Evolutionary conservation across 441 rosid species (phyloP).

Genomic region (Raphanus hybrid): DNA sequence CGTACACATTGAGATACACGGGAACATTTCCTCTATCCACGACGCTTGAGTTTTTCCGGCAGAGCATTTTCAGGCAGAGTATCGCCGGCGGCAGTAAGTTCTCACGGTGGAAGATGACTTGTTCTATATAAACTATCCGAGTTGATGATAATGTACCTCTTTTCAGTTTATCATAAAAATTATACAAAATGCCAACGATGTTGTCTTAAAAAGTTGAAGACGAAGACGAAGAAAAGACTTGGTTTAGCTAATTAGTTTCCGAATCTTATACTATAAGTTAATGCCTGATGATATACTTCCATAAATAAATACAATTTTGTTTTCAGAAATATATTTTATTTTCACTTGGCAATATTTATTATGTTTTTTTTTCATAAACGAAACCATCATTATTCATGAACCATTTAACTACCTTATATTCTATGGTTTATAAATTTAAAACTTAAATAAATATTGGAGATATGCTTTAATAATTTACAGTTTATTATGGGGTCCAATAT

Average conservation of each 20-base stretch:
- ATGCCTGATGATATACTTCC: constrained; percentile 17
- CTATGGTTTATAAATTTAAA: constrained; percentile 4
- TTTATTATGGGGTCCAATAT: constrained; percentile 41
- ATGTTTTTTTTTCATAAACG: constrained; percentile 11
- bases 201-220: constrained; percentile 24
- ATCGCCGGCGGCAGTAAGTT: constrained; percentile 31
- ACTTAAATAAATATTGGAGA: constrained; percentile 16
- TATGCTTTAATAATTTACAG: constrained; percentile 38
- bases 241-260: neutral
- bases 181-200: constrained; percentile 38
- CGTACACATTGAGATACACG: constrained; percentile 91
- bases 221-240: constrained; percentile 15
- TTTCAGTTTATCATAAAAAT: constrained; percentile 27
- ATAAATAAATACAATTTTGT: neutral
- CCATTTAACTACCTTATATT: constrained; percentile 1
- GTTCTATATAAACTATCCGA: constrained; percentile 21
- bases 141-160: constrained; percentile 31
- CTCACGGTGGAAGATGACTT: constrained; percentile 28
- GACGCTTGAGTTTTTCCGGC: constrained; percentile 58
- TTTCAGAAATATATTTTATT: neutral
- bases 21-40: constrained; percentile 78
- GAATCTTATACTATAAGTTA: neutral
- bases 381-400: neutral
- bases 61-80: constrained; percentile 54
- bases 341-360: constrained; percentile 1